Conservation (phyloP, 1,284 basidiomycete genomes). For the Marasmius fiardii region DNA sequence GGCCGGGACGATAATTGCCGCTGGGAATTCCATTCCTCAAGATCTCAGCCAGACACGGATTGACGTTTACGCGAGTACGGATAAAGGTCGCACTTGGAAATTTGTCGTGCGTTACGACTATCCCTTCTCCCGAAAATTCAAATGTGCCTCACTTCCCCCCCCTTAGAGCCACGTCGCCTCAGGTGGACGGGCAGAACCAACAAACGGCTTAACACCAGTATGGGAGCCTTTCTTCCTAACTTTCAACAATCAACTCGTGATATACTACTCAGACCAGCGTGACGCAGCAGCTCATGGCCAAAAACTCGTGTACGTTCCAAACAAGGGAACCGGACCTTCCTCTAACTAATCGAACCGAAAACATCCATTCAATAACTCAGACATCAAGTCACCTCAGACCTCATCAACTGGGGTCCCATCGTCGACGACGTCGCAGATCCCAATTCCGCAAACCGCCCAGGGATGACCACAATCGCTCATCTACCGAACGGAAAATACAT, state of each 20-base stretch:
- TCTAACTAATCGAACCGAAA: background rate
- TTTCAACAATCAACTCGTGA: constrained; percentile 27
- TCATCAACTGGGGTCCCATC: constrained; percentile 26
- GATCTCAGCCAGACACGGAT: constrained; percentile 28
- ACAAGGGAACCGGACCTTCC: no score
- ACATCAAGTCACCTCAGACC: constrained; percentile 27
- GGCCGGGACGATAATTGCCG: constrained; percentile 28
- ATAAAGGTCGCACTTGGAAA: constrained; percentile 18
- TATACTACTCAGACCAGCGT: constrained; percentile 34
- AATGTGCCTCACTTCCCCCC: constrained; percentile 7
- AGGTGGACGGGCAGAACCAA: constrained; percentile 20
- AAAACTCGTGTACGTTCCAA: constrained; percentile 22
- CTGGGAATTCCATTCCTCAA: constrained; percentile 22
- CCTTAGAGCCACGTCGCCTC: constrained; percentile 18
- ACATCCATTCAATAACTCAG: background rate
- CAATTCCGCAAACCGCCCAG: constrained; percentile 25
- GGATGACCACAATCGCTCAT: constrained; percentile 29
- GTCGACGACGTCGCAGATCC: constrained; percentile 27
- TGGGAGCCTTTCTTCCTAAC: constrained; percentile 20
- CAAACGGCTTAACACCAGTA: constrained; percentile 26
- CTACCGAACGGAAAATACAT: constrained; percentile 29
- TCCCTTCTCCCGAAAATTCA: background rate
- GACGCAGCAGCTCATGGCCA: constrained; percentile 27
- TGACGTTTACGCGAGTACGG: constrained; percentile 29
- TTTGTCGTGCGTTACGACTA: constrained; percentile 25